Conservation (phyloP, 2,329 filamentous ascomycete genomes). For the Ambrosiella xylebori region DNA sequence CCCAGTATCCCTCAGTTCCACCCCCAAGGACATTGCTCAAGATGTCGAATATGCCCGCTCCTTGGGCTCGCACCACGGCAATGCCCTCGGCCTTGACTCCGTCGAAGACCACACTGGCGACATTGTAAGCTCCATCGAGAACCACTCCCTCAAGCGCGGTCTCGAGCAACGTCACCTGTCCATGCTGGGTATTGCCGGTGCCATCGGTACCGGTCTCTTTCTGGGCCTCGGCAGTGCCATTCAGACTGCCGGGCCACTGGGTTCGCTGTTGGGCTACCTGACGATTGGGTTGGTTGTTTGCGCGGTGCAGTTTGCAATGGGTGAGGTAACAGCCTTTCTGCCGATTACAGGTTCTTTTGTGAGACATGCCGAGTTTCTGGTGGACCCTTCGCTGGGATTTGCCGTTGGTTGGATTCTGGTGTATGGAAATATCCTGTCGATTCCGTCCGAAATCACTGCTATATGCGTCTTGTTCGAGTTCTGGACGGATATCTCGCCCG, state of each 20-base stretch:
- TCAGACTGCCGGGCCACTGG: constrained; percentile 30
- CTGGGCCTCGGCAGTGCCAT: constrained; percentile 39
- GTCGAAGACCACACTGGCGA: constrained; percentile 22
- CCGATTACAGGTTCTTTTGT: constrained; percentile 48
- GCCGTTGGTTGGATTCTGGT: constrained; percentile 37
- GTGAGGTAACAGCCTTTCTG: constrained; percentile 41
- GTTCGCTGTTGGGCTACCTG: constrained; percentile 34
- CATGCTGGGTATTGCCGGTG: constrained; percentile 45
- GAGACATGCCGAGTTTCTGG: constrained; percentile 40
- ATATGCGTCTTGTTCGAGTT: constrained; percentile 45
- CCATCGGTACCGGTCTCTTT: constrained; percentile 44
- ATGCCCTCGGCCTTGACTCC: constrained; percentile 6
- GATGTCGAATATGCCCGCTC: constrained; percentile 6
- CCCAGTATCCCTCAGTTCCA: too few species aligned
- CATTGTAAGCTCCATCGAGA: constrained; percentile 31
- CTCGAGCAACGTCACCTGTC: constrained; percentile 36
- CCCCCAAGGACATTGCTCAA: not conserved
- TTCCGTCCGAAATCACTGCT: constrained; percentile 44
- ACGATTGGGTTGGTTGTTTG: constrained; percentile 39
- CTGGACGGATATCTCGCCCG: constrained; percentile 41
- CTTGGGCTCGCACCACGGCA: not conserved
- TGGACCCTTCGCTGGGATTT: constrained; percentile 42
- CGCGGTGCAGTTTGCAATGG: constrained; percentile 40
- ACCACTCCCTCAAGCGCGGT: constrained; percentile 29
- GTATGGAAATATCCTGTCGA: constrained; percentile 36